Evolutionary conservation across 371 early-diverging fungal species (phyloP).

Genomic region (Mortierella sp.): DNA sequence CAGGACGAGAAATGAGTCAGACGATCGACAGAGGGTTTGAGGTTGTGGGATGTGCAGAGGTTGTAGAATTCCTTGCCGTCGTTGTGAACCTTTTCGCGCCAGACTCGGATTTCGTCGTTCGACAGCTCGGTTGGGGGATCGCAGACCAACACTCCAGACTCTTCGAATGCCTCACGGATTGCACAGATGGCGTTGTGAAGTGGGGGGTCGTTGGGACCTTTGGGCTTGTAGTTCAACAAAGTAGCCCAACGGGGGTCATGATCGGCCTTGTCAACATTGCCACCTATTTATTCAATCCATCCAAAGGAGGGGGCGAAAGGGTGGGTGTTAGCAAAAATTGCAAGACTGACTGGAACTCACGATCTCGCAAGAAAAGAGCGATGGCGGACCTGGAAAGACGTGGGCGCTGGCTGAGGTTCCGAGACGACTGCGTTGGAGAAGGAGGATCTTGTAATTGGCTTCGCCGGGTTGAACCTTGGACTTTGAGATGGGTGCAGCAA

Average conservation of each 20-base stretch:
- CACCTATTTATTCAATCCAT: constrained; percentile 57
- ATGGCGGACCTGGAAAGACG: constrained; percentile 64
- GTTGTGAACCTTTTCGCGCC: constrained; percentile 67
- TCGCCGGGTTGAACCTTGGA: constrained; percentile 44
- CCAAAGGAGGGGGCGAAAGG: not conserved
- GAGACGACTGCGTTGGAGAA: constrained; percentile 71
- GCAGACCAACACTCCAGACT: constrained; percentile 78
- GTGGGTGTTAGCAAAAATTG: not conserved
- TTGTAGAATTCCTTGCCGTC: constrained; percentile 67
- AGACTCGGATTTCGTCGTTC: constrained; percentile 52
- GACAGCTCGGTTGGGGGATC: constrained; percentile 61
- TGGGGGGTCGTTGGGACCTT: constrained; percentile 25
- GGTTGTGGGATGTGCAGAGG: constrained; percentile 62
- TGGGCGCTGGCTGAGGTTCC: constrained; percentile 71
- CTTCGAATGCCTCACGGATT: constrained; percentile 88
- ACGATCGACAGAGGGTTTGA: constrained; percentile 62
- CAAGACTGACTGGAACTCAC: too few species aligned
- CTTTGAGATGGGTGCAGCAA: constrained; percentile 63
- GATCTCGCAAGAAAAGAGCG: not conserved
- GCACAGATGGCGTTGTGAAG: constrained; percentile 73
- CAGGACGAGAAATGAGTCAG: constrained; percentile 79
- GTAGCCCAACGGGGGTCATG: constrained; percentile 60
- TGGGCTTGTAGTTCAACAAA: constrained; percentile 31
- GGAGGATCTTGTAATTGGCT: constrained; percentile 67
- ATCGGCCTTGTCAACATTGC: constrained; percentile 73